Conservation (phyloP, 2,329 filamentous ascomycete genomes). For the Chaetomium sp. region DNA sequence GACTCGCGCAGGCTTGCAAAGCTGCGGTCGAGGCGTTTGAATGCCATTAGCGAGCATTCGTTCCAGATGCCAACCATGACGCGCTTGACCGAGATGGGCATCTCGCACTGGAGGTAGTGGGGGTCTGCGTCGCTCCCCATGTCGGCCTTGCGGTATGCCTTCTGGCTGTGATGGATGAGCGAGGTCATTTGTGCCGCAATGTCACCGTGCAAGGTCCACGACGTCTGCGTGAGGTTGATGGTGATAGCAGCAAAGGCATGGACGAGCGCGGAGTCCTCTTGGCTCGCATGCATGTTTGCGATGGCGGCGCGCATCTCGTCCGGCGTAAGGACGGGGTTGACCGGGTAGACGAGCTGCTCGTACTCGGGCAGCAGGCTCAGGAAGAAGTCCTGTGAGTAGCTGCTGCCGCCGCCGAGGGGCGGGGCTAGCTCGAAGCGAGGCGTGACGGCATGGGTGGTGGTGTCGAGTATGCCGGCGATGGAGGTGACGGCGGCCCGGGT, state of each 20-base stretch:
- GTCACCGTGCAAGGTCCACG: conserved; percentile 19
- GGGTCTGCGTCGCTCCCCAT: conserved; percentile 2
- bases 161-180: conserved; percentile 12
- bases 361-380: conserved; percentile 13
- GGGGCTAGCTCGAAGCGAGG: background rate
- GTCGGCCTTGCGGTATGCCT: conserved; percentile 7
- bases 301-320: conserved; percentile 16
- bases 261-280: conserved; percentile 17
- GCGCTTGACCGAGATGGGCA: conserved; percentile 16
- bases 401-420: background rate
- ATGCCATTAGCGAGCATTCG: conserved; percentile 19
- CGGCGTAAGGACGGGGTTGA: conserved; percentile 17
- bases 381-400: conserved; percentile 18
- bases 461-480: conserved; percentile 13
- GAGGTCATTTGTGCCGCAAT: conserved; percentile 16
- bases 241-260: conserved; percentile 19
- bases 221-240: conserved; percentile 18
- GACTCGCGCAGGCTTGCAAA: conserved; percentile 16
- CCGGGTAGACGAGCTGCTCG: conserved; percentile 20
- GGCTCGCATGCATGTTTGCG: conserved; percentile 17
- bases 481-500: no score
- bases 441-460: conserved; percentile 4
- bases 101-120: conserved; percentile 13
- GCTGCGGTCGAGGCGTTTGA: conserved; percentile 19
- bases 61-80: conserved; percentile 19